Evolutionary conservation across 1,284 basidiomycete genomes (phyloP).

Genomic region (Athelia sp.): DNA sequence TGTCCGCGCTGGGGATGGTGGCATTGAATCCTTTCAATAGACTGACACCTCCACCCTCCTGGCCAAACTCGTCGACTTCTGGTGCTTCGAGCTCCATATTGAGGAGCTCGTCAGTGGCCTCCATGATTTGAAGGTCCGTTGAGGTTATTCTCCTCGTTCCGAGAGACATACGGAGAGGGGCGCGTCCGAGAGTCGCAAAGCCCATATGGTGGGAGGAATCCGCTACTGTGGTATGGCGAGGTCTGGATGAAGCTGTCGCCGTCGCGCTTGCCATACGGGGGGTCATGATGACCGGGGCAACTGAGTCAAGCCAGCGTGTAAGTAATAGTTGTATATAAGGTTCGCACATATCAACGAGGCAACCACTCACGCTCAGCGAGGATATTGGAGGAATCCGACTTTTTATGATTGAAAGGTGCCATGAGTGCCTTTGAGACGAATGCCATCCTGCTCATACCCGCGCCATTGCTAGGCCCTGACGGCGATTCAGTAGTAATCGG

Average conservation of each 20-base stretch:
- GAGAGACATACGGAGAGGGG: slow-evolving; percentile 64
- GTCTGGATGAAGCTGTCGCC: slow-evolving; percentile 52
- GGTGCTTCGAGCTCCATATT: slow-evolving; percentile 64
- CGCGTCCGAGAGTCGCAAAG: slow-evolving; percentile 70
- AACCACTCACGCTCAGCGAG: slow-evolving; percentile 61
- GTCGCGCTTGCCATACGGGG: slow-evolving; percentile 71
- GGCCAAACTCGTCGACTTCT: slow-evolving; percentile 23
- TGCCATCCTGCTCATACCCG: slow-evolving; percentile 44
- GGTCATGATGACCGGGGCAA: slow-evolving; percentile 89
- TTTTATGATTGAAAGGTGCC: slow-evolving; percentile 62
- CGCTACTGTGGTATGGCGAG: slow-evolving; percentile 33
- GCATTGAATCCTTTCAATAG: slow-evolving; percentile 87
- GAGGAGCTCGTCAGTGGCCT: slow-evolving; percentile 78
- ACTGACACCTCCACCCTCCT: slow-evolving; percentile 55
- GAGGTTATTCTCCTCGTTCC: slow-evolving; percentile 68
- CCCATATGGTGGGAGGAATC: slow-evolving; percentile 43
- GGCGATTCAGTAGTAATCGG: slow-evolving; percentile 24
- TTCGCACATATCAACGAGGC: slow-evolving; percentile 1
- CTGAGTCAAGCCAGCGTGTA: slow-evolving; percentile 33
- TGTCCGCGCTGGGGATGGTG: slow-evolving; percentile 84
- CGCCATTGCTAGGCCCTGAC: slow-evolving; percentile 3
- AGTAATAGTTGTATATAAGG: not conserved
- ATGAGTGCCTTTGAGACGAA: slow-evolving; percentile 62
- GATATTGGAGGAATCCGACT: slow-evolving; percentile 62
- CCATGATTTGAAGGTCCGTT: slow-evolving; percentile 78